A percentile compares a stretch with the other conserved stretches of the same genome.
These are phyloP conservation scores for Cerioporus squamosus DNA, from an alignment of 1,284 basidiomycete genomes.

Conservation along the genomic window DNA sequence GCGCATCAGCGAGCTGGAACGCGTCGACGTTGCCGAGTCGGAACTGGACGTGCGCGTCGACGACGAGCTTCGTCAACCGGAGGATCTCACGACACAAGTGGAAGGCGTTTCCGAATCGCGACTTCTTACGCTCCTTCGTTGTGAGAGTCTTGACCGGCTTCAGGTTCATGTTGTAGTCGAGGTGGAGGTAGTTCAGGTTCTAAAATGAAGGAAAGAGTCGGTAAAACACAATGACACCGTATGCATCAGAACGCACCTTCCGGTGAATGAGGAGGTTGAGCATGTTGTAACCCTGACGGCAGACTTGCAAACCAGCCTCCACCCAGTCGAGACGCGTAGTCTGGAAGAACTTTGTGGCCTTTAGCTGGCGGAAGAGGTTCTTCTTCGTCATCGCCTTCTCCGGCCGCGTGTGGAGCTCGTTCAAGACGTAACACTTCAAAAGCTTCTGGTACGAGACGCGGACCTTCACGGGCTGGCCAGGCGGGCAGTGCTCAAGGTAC, in stretches of 20 bases:
- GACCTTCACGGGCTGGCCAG: constrained; percentile 96
- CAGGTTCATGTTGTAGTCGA: not conserved
- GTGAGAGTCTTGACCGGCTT: constrained; percentile 79
- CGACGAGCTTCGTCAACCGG: constrained; percentile 96
- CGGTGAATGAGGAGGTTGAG: constrained; percentile 98
- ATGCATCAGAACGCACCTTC: constrained; percentile 60
- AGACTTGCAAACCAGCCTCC: constrained; percentile 98
- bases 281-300: constrained; percentile 99
- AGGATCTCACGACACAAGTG: constrained; percentile 98
- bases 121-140: constrained; percentile 99
- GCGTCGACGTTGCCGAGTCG: constrained; percentile 98
- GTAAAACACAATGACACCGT: not conserved
- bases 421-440: constrained; percentile 94
- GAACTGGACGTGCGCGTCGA: constrained; percentile 99
- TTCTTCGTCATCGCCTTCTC: constrained; percentile 99
- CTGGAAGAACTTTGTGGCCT: constrained; percentile 99
- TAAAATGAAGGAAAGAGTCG: constrained; percentile 35
- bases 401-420: constrained; percentile 86
- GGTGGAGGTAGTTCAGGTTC: constrained; percentile 84
- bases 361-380: constrained; percentile 94
- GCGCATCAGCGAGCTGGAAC: constrained; percentile 97
- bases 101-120: constrained; percentile 99
- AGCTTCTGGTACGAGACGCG: constrained; percentile 99
- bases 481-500: constrained; percentile 98
- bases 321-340: constrained; percentile 98